Conservation (phyloP, 768 basidiomycete species). For the Wakefieldia striispora region DNA sequence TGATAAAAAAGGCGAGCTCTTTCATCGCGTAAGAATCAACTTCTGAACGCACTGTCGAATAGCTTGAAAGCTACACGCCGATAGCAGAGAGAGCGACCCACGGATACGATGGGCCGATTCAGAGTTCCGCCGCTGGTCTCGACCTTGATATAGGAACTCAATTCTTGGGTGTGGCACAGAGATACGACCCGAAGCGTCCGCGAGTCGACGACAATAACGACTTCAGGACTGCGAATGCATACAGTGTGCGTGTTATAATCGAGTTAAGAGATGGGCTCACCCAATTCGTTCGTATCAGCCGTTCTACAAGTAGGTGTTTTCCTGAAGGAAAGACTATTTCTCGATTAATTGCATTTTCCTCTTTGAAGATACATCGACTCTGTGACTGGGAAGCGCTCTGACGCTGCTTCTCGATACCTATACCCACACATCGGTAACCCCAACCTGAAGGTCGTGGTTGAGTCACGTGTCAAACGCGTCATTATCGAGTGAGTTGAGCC, state of each 20-base stretch:
- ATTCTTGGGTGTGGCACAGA: conserved; percentile 43
- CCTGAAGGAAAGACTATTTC: too few relatives aligned
- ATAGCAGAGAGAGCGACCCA: conserved; percentile 33
- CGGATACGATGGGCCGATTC: conserved; percentile 34
- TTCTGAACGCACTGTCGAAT: conserved; percentile 13
- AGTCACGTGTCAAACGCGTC: conserved; percentile 35
- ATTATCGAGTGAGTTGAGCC: conserved; percentile 32
- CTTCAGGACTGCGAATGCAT: conserved; percentile 32
- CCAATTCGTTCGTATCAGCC: too few relatives aligned
- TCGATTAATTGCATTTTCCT: not conserved
- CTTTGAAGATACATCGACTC: conserved; percentile 54
- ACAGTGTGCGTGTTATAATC: conserved; percentile 11
- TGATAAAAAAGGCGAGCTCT: conserved; percentile 50
- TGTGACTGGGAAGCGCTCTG: conserved; percentile 34
- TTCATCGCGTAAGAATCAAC: not conserved
- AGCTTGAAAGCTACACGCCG: conserved; percentile 38
- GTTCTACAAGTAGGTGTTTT: too few relatives aligned
- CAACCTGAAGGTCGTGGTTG: conserved; percentile 34
- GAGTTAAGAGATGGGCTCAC: too few relatives aligned
- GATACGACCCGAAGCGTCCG: conserved; percentile 37
- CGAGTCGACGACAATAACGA: conserved; percentile 47
- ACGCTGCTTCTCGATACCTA: conserved; percentile 36
- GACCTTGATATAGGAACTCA: conserved; percentile 32
- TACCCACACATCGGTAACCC: conserved; percentile 31
- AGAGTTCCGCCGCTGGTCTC: conserved; percentile 16